These are phyloP conservation scores for Piloderma croceum DNA, from an alignment of 768 basidiomycete species.

Conservation along the genomic window DNA sequence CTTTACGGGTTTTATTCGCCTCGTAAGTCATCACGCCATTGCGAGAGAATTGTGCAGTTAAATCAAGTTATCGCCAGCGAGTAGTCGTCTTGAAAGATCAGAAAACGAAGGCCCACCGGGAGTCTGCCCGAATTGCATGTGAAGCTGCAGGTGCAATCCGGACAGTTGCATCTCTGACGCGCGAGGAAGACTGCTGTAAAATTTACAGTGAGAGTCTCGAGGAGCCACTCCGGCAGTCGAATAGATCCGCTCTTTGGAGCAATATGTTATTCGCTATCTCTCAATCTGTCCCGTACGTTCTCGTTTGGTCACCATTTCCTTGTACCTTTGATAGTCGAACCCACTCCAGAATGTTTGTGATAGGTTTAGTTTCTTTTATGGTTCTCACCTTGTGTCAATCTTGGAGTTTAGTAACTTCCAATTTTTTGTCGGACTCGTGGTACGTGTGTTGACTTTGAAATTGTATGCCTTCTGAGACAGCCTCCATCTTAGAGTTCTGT, in stretches of 20 bases:
- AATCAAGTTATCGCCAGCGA: slow-evolving; percentile 31
- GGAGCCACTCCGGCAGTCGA: slow-evolving; percentile 60
- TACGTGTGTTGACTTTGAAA: slow-evolving; percentile 26
- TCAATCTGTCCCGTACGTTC: slow-evolving; percentile 62
- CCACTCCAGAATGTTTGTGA: slow-evolving; percentile 76
- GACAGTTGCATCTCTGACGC: slow-evolving; percentile 83
- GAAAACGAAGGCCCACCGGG: slow-evolving; percentile 75
- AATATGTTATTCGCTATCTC: slow-evolving; percentile 67
- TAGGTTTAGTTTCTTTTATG: slow-evolving; percentile 83
- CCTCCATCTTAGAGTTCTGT: slow-evolving; percentile 47
- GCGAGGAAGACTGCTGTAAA: slow-evolving; percentile 75
- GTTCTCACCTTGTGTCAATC: slow-evolving; percentile 54
- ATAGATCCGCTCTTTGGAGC: slow-evolving; percentile 58
- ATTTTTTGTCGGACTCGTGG: slow-evolving; percentile 86
- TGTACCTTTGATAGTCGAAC: too few relatives aligned
- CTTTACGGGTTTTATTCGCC: slow-evolving; percentile 76
- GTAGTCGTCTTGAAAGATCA: slow-evolving; percentile 89
- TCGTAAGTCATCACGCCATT: slow-evolving; percentile 38
- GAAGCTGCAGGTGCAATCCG: slow-evolving; percentile 88
- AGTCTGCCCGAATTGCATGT: slow-evolving; percentile 82
- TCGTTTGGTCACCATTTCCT: too few relatives aligned
- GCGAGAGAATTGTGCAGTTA: not conserved
- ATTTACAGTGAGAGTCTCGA: slow-evolving; percentile 69
- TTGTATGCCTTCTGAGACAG: too few relatives aligned
- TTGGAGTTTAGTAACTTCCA: slow-evolving; percentile 47